Base-by-base conservation (phyloP, 2,329 filamentous ascomycete genomes). In the Dactylellina haptotyla region DNA sequence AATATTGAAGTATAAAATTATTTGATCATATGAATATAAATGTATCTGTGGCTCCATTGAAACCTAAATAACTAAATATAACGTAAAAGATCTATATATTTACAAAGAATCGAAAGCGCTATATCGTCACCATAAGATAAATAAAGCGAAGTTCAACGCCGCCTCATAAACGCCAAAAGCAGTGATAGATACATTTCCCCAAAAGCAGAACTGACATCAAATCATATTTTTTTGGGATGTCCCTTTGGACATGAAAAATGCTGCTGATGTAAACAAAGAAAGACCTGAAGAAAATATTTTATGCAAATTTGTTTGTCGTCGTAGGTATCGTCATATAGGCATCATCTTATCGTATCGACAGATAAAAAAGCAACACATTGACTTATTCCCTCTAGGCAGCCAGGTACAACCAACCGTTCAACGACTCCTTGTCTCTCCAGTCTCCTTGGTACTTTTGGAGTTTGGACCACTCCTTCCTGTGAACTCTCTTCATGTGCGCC, bases 401-500 rank as follows among this genome's bases (percentile, higher is more conserved):
- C 3, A 32, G 8, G 37, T 66, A 48, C 26, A 73, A 48, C 14
- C 34, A 45, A 6, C 50, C 37, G 8, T 25, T n/a, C 48, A 73
- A 41, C 16, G 61, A 32, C 2, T 12, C 16, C 46, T 56, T 73
- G 3, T 73, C 61, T 14, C 51, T 73, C 69, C 69, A 73, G 30
- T 73, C 61, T 32, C 69, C 69, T 14, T 61, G 54, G 30, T 41
- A 73, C 28, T 10, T 18, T 61, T 66, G 66, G 16, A 73, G 54
- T n/a, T 41, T 73, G 14, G n/a, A 12, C 69, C 69, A 73, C 37
- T 73, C 69, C 26, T 66, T 66, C 39, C 69, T 45, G 48, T 73
- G 69, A 2, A 73, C 69, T 28, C 69, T 53, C 69, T 73, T 73
- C 69, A 73, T 73, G n/a, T 73, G 69, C 14, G 69, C 54, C 46